These are phyloP conservation scores for Colletotrichum sp. DNA, from an alignment of 2,329 filamentous ascomycete genomes.

Conservation along the genomic window DNA sequence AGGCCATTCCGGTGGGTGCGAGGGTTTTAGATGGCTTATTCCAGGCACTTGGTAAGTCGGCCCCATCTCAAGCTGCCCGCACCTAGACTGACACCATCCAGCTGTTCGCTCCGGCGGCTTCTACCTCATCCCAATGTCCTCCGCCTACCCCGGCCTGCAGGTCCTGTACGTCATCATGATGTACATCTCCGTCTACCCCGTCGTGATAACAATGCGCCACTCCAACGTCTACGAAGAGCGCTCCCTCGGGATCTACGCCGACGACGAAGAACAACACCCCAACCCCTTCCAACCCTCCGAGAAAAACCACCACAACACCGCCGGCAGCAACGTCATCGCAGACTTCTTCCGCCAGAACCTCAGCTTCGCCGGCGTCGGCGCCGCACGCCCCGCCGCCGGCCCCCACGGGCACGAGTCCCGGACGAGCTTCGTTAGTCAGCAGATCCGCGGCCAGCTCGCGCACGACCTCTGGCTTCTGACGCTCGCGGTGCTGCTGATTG, in stretches of 20 bases:
- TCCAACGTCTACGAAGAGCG: conserved; percentile 77
- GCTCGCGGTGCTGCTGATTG: conserved; percentile 63
- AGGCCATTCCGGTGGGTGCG: conserved; percentile 54
- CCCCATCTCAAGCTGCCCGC: too few species aligned
- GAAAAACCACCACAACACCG: conserved; percentile 27
- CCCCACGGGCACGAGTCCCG: conserved; percentile 36
- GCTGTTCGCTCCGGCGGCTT: conserved; percentile 71
- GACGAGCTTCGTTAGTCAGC: conserved; percentile 56
- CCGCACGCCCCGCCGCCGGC: conserved; percentile 19
- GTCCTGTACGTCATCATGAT: conserved; percentile 69
- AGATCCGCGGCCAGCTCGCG: conserved; percentile 68
- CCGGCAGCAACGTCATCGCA: conserved; percentile 30
- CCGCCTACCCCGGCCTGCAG: conserved; percentile 61
- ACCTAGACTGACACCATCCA: conserved; percentile 16
- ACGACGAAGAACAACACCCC: conserved; percentile 25
- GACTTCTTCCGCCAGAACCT: background rate
- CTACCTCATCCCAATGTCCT: conserved; percentile 66
- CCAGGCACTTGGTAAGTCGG: conserved; percentile 61
- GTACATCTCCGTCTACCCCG: conserved; percentile 69
- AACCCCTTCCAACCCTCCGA: conserved; percentile 1
- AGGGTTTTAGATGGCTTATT: conserved; percentile 70
- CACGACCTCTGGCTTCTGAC: conserved; percentile 73
- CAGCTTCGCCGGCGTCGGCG: conserved; percentile 51
- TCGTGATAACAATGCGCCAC: conserved; percentile 68
- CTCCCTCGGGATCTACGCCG: conserved; percentile 64